Evolutionary conservation across 306 rosid species (phyloP), one percentile per base, ranked within the genome.

Genomic region (Cucurbita argyrosperma): DNA sequence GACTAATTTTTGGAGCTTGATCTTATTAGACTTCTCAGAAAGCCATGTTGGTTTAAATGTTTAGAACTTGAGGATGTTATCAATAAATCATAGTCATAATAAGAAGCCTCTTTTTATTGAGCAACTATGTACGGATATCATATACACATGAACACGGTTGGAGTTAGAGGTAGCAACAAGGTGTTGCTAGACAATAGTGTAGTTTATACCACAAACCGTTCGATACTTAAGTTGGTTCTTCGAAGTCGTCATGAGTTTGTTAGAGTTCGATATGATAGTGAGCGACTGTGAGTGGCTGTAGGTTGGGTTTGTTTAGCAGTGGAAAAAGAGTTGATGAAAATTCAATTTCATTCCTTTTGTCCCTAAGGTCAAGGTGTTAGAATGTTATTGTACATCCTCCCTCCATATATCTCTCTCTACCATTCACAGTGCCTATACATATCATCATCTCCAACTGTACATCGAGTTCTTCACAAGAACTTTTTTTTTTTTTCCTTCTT

Each of bases 371-470:
- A 70, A 70, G 45, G 38, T 77, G 87, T 82, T 86, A 86, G 86
- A 74, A 81, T 54, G 80, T 77, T 82, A 83, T 82, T 64, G 52
- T 82, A 80, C 89, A 82, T 52, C 37, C 30, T 71, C 59, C 15
- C 35, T 8, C 26, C 51, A 42, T 26, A 67, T 67, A 11, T 71
- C 10, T 71, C 10, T 71, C 62, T 71, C 46, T 53, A 70, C 46
- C 73, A 67, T 23, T 12, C 40, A 18, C 52, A 43, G 8, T 49
- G 0, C 21, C 43, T 50, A 69, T 68, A 21, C 35, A 50, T 50
- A 50, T 5, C 8, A 46, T 68, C 74, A 46, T 70, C 43, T 49
- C 59, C 74, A 11, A n/a, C 63, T 72, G 86, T 84, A 90, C 90
- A 89, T 75, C 38, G 5, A 52, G 11, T 49, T 68, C 18, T 35